Base-by-base conservation (phyloP, 176 grass and related monocot genomes). In the Neostapfia colusana region DNA sequence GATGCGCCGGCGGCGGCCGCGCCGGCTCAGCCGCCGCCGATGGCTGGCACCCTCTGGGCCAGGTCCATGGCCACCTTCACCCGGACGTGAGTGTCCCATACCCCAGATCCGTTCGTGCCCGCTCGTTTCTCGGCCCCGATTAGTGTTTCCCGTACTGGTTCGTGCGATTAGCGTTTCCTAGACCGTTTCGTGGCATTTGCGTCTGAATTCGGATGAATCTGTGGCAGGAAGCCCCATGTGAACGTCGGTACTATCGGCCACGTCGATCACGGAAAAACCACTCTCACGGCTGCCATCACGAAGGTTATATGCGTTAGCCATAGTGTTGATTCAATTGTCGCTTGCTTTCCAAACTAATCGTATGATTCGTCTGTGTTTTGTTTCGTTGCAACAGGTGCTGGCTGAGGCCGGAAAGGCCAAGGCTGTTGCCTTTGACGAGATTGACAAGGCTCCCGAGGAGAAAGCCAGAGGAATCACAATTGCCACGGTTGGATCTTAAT, bases 381-480 rank as follows among this genome's bases (percentile, higher is more conserved):
- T 59, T 76, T n/a, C 25, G 41, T 65, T 15, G 12, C 1, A 74
- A 21, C 60, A 99, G 95, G 95, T 99, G 63, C 73, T 99, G 12
- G 55, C 92, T 0, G 91, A 95, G 34, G 83, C 93, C 6, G 91
- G 95, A 62, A 92, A 88, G 14, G 95, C 95, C 43, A 95, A 99
- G 65, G 92, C 91, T 0, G 67, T 99, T 57, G 95, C 95, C 67
- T 99, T 99, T 63, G 95, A 99, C 63, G 91, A 99, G 80, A 99
- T 99, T 3, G 95, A 99, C 85, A 95, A 99, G 85, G 91, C 95
- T 20, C 89, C 91, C 0, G 95, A 99, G 73, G 95, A 99, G 82
- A 99, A 95, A 84, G 95, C 95, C 65, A 93, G 91, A 82, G 95
- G 95, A 82, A 99, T 99, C 79, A 99, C 95, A 61, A 99, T 99